A percentile compares a stretch with the other conserved stretches of the same genome.
phyloP scores from a whole-genome alignment of 495 filamentous ascomycete species.

The Penicillium desertorum region DNA sequence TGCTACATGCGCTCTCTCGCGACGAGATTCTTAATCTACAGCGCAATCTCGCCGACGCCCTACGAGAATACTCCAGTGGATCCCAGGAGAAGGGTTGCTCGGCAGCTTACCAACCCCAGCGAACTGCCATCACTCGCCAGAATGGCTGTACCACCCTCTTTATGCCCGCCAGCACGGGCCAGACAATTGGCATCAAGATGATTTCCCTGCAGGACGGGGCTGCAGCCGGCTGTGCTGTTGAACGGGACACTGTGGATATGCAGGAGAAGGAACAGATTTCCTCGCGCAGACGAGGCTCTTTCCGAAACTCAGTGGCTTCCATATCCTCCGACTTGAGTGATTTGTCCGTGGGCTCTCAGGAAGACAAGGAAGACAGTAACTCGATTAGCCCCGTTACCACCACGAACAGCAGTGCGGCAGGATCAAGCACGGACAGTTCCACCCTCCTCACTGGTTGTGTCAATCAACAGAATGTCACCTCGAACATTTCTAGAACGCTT shows the following conservation, averaged over 20 bases:
- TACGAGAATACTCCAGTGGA: constrained; percentile 80
- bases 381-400: constrained; percentile 18
- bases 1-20: constrained; percentile 69
- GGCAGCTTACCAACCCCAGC: constrained; percentile 70
- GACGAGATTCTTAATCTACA: constrained; percentile 69
- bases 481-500: constrained; percentile 33
- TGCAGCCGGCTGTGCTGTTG: constrained; percentile 37
- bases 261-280: constrained; percentile 21
- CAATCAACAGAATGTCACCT: constrained; percentile 35
- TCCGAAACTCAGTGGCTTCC: constrained; percentile 38
- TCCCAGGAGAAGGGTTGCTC: constrained; percentile 58
- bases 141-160: constrained; percentile 84
- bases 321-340: constrained; percentile 44
- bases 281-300: constrained; percentile 15
- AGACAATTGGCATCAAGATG: constrained; percentile 63
- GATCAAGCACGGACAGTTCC: constrained; percentile 24
- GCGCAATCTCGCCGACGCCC: constrained; percentile 63
- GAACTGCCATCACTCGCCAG: constrained; percentile 64
- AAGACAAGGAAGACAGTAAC: constrained; percentile 20
- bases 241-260: constrained; percentile 20
- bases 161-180: constrained; percentile 75
- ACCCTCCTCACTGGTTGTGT: constrained; percentile 37
- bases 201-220: constrained; percentile 51
- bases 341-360: constrained; percentile 36
- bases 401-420: constrained; percentile 32